A percentile compares a stretch with the other conserved stretches of the same genome.
phyloP scores from a whole-genome alignment of 257 asterid species.

The Vinca minor region DNA sequence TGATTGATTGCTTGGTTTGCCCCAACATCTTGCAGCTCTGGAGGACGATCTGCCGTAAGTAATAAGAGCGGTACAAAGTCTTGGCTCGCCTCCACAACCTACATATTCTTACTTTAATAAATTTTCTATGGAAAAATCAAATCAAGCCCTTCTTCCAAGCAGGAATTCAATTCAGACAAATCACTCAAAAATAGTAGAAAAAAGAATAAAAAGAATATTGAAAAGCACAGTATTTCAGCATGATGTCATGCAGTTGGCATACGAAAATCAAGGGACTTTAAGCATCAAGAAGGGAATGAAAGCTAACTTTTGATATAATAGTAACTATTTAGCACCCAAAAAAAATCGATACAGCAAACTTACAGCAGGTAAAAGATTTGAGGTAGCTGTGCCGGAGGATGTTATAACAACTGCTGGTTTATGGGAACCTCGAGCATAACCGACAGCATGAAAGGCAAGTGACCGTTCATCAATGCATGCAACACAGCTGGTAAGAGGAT shows the following conservation, averaged over 20 bases:
- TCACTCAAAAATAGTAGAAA: background rate
- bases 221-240: background rate
- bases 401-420: slow-evolving; percentile 87
- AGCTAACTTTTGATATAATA: background rate
- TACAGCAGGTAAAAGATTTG: slow-evolving; percentile 97
- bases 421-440: slow-evolving; percentile 82
- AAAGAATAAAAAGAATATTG: background rate
- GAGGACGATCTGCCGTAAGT: slow-evolving; percentile 98
- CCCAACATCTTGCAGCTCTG: slow-evolving; percentile 86
- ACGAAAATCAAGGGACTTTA: background rate
- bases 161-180: background rate
- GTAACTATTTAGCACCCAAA: background rate
- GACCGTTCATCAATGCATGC: slow-evolving; percentile 94
- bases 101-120: slow-evolving; percentile 9
- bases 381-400: slow-evolving; percentile 95
- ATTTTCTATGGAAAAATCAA: background rate
- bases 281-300: background rate
- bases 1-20: slow-evolving; percentile 98
- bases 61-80: slow-evolving; percentile 75
- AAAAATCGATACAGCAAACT: slow-evolving; percentile 37
- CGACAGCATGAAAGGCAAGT: slow-evolving; percentile 93
- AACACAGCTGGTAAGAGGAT: slow-evolving; percentile 74
- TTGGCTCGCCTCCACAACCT: slow-evolving; percentile 99
- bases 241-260: background rate
- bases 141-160: background rate